These are phyloP conservation scores for Andrographis paniculata DNA, from an alignment of 305 asterid species.

Conservation along the genomic window DNA sequence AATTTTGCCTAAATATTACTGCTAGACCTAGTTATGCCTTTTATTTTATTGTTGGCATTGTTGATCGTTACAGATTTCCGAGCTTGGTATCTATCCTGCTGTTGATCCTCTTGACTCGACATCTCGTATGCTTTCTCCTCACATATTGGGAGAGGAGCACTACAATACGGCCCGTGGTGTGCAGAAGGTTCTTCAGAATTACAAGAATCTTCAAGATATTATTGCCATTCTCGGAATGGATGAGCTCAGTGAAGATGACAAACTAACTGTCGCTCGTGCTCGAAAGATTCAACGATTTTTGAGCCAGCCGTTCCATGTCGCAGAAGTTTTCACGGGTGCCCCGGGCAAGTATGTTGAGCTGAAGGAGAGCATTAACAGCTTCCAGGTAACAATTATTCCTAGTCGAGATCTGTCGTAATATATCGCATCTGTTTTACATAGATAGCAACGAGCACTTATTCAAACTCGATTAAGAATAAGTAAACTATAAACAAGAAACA, in stretches of 20 bases:
- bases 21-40: too few species aligned
- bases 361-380: slow-evolving; percentile 84
- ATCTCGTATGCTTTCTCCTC: slow-evolving; percentile 97
- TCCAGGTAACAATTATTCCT: slow-evolving; percentile 55
- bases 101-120: slow-evolving; percentile 96
- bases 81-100: slow-evolving; percentile 97
- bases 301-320: slow-evolving; percentile 99
- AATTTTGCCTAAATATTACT: too few species aligned
- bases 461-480: neutral
- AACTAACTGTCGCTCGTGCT: slow-evolving; percentile 93
- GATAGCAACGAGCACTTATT: neutral
- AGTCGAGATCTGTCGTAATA: neutral
- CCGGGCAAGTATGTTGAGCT: slow-evolving; percentile 91
- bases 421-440: neutral
- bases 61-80: slow-evolving; percentile 57
- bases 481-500: neutral
- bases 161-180: slow-evolving; percentile 98
- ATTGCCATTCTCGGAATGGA: slow-evolving; percentile 98
- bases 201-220: slow-evolving; percentile 97
- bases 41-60: slow-evolving; percentile 16
- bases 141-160: slow-evolving; percentile 87
- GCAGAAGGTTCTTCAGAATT: slow-evolving; percentile 84
- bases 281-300: slow-evolving; percentile 78
- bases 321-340: slow-evolving; percentile 98
- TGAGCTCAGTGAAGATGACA: slow-evolving; percentile 97